Percentiles rank a stretch among this genome's conserved stretches.
phyloP scores from a whole-genome alignment of 129 eudicot species.

The Centaurea solstitialis region DNA sequence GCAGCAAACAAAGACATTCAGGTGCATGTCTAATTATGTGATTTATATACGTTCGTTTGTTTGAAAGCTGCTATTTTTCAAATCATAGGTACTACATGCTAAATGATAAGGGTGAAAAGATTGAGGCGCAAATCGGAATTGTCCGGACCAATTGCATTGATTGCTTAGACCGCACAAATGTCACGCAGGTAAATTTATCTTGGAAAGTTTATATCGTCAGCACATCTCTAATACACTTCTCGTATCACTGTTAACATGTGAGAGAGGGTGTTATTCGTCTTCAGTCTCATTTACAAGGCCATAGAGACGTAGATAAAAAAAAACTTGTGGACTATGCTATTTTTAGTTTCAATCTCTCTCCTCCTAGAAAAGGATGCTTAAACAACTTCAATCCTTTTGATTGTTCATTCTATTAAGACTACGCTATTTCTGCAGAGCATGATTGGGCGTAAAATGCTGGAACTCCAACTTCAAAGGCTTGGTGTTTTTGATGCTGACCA shows the following conservation, averaged over 20 bases:
- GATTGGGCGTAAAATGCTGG: constrained; percentile 93
- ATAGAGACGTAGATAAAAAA: neutral
- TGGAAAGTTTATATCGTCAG: neutral
- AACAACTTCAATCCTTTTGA: neutral
- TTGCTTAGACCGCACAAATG: constrained; percentile 98
- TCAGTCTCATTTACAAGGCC: neutral
- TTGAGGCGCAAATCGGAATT: constrained; percentile 75
- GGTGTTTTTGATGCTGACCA: constrained; percentile 85
- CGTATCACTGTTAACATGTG: neutral
- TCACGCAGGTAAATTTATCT: constrained; percentile 68
- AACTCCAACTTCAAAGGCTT: constrained; percentile 86
- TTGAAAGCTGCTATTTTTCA: constrained; percentile 1
- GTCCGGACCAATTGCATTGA: constrained; percentile 95
- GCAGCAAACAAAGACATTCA: no score
- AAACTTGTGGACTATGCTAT: neutral
- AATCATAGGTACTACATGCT: constrained; percentile 67
- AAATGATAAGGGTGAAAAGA: constrained; percentile 85
- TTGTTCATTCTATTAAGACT: constrained; percentile 14
- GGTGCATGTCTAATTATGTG: no score
- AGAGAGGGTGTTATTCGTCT: neutral
- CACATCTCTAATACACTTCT: neutral
- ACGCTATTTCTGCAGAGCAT: constrained; percentile 60
- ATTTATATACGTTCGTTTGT: neutral
- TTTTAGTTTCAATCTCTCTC: neutral
- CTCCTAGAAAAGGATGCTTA: neutral